Base-by-base conservation (phyloP, 345 rosid genomes). In the Corchorus olitorius region DNA sequence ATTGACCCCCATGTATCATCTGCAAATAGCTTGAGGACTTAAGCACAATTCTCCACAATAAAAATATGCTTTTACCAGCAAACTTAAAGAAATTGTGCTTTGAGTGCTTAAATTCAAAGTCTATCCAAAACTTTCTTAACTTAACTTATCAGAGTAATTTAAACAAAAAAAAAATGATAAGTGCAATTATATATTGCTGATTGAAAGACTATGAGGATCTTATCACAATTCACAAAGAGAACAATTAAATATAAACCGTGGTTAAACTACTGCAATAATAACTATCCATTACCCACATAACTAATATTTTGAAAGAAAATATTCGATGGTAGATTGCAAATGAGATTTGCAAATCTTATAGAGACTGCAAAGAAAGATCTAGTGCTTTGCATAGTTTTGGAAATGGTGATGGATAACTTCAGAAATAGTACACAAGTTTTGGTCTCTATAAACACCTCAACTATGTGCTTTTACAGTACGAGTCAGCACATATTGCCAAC, bases 1-100 rank as follows among this genome's bases (percentile, higher is more conserved):
- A 87, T 60, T 90, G 96, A 70, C 88, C 88, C 80, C 94, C 99
- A 78, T 95, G 99, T 78, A 95, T 64, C 12, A 95, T 89, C 99
- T 95, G 93, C 90, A 84, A 58, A 62, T 77, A 77, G 77, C 45
- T 69, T 62, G 35, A 80, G 50, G 70, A 59, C 65, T 49, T 52
- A 75, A 79, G 74, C 27, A 79, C 3, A 49, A 16, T 66, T 46
- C 54, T 43, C 49, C 43, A 67, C 72, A 71, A 56, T 50, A 52
- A 60, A 12, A 49, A 58, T 33, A 37, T 8, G 49, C 35, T 49
- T 22, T 22, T 8, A 4, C 54, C 39, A 68, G 67, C 27, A 65
- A 69, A 39, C 62, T 50, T 20, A 8, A 70, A 55, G 65, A 45
- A 75, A 19, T 12, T 46, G 48, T 13, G 35, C 46, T 7, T 52